Evolutionary conservation across 2,329 filamentous ascomycete genomes (phyloP).

Genomic region (Rhinocladiella similis): DNA sequence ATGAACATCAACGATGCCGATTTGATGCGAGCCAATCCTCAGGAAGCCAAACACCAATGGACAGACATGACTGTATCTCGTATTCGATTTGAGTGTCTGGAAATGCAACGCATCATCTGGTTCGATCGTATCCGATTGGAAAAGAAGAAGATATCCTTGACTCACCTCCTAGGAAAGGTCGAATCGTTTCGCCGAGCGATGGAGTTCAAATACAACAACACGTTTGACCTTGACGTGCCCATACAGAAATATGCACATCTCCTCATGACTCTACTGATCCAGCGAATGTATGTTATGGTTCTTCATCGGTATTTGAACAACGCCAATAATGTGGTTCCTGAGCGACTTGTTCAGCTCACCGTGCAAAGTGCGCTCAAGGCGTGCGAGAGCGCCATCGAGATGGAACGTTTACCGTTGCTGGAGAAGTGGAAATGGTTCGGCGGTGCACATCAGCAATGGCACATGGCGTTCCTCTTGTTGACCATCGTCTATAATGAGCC

Average conservation of each 20-base stretch:
- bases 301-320: slow-evolving; percentile 66
- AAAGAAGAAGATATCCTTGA: slow-evolving; percentile 60
- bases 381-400: slow-evolving; percentile 55
- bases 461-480: slow-evolving; percentile 67
- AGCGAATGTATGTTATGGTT: slow-evolving; percentile 65
- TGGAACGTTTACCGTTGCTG: slow-evolving; percentile 56
- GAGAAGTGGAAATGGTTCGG: slow-evolving; percentile 68
- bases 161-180: slow-evolving; percentile 65
- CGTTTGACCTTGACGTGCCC: slow-evolving; percentile 61
- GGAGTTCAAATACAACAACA: slow-evolving; percentile 64
- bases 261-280: slow-evolving; percentile 64
- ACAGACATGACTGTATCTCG: slow-evolving; percentile 68
- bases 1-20: slow-evolving; percentile 69
- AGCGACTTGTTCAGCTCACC: slow-evolving; percentile 63
- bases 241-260: slow-evolving; percentile 64
- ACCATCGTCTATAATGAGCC: slow-evolving; percentile 65
- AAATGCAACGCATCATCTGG: slow-evolving; percentile 71
- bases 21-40: slow-evolving; percentile 48
- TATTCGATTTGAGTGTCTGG: slow-evolving; percentile 71
- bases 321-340: slow-evolving; percentile 36
- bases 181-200: slow-evolving; percentile 67
- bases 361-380: slow-evolving; percentile 60
- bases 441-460: slow-evolving; percentile 72
- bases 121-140: slow-evolving; percentile 67
- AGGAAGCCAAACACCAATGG: slow-evolving; percentile 53